Percentiles rank a stretch among this genome's conserved stretches.
These are phyloP conservation scores for Oryza nivara DNA, from an alignment of 176 grass and related monocot species.

Conservation along the genomic window DNA sequence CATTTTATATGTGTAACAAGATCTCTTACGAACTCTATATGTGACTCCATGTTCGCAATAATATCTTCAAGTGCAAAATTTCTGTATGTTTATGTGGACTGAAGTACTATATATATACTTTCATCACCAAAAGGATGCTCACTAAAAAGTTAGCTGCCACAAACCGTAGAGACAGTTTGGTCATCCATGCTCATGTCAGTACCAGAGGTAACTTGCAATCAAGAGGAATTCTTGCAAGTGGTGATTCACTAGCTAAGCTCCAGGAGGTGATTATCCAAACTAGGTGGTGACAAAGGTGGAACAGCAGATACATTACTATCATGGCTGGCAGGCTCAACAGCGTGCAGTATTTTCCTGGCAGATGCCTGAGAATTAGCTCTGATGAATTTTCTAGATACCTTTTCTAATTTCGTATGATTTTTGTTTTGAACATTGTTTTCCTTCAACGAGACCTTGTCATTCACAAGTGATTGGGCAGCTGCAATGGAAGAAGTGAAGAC, in stretches of 20 bases:
- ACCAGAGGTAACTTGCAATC: background rate
- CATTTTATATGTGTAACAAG: no score
- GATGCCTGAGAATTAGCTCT: conserved; percentile 30
- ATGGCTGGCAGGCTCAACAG: conserved; percentile 28
- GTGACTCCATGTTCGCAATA: background rate
- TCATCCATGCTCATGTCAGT: conserved; percentile 17
- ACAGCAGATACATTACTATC: background rate
- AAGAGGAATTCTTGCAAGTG: background rate
- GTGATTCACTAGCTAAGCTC: conserved; percentile 17
- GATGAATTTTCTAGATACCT: conserved; percentile 15
- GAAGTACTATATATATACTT: conserved; percentile 11
- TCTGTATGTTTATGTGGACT: background rate
- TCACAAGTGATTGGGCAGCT: conserved; percentile 54
- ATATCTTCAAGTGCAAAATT: background rate
- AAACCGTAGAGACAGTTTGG: no score
- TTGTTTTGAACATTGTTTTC: conserved; percentile 27
- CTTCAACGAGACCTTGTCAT: conserved; percentile 39
- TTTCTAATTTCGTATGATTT: conserved; percentile 14
- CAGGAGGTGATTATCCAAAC: conserved; percentile 34
- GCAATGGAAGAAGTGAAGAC: conserved; percentile 79
- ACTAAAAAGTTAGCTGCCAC: no score
- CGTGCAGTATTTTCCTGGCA: conserved; percentile 64
- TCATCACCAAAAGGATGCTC: no score
- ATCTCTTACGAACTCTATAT: background rate
- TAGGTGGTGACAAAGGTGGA: conserved; percentile 68